These are phyloP conservation scores for Cornus kousa DNA, from an alignment of 148 eudicot species.

Conservation along the genomic window DNA sequence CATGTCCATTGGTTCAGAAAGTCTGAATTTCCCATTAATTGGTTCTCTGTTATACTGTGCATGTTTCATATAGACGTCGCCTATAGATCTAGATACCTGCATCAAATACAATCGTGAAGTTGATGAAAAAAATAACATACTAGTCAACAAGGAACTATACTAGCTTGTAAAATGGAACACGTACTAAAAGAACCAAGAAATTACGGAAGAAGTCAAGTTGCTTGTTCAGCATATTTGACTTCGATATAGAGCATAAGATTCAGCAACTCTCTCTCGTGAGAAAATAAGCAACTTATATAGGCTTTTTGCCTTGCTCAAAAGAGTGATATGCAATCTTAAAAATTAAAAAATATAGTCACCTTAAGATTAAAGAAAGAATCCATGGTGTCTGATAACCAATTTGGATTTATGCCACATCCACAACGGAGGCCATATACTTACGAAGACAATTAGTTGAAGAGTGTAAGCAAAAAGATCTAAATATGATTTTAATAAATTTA, in stretches of 20 bases:
- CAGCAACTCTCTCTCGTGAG: background rate
- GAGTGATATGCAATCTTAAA: too few species aligned
- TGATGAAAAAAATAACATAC: background rate
- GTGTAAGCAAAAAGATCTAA: too few species aligned
- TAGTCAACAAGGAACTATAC: background rate
- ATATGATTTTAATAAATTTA: too few species aligned
- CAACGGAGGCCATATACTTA: too few species aligned
- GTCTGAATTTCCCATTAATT: conserved; percentile 55
- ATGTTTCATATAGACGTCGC: conserved; percentile 68
- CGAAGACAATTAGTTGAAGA: too few species aligned
- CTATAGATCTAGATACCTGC: conserved; percentile 76
- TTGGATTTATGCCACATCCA: too few species aligned
- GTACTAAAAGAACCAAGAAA: background rate
- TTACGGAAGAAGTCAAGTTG: background rate
- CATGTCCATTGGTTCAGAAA: conserved; percentile 58
- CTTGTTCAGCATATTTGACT: background rate
- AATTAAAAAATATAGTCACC: too few species aligned
- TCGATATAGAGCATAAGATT: background rate
- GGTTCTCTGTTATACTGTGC: conserved; percentile 63
- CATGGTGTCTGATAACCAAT: too few species aligned
- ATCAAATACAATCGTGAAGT: conserved; percentile 16
- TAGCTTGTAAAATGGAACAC: background rate
- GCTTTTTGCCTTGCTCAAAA: too few species aligned
- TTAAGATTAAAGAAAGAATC: too few species aligned
- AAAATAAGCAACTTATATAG: too few species aligned